Percentiles rank a stretch among this genome's conserved stretches.
Conservation (phyloP, 371 early-diverging fungal species). For the Blakeslea trispora region DNA sequence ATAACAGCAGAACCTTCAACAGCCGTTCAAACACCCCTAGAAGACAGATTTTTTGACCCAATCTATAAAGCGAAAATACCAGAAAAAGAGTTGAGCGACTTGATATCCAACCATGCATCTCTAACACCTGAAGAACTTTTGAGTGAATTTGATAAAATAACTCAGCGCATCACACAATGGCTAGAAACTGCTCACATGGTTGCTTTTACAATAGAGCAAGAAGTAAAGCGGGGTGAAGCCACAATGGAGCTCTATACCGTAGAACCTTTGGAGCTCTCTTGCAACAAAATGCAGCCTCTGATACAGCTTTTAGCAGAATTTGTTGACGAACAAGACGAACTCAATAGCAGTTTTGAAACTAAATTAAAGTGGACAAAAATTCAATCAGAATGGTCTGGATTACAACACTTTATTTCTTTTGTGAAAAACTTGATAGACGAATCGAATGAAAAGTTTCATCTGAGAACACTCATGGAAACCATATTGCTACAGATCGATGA, state of each 20-base stretch:
- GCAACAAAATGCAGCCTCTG: constrained; percentile 19
- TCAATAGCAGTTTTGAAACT: background rate
- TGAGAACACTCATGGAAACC: constrained; percentile 29
- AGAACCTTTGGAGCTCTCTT: constrained; percentile 17
- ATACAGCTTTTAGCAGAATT: constrained; percentile 23
- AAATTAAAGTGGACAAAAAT: constrained; percentile 36
- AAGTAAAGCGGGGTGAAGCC: constrained; percentile 28
- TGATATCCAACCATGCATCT: constrained; percentile 15
- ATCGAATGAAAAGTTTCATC: constrained; percentile 18
- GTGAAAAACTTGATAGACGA: constrained; percentile 29
- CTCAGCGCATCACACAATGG: constrained; percentile 32
- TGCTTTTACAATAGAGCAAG: constrained; percentile 41
- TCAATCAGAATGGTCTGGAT: constrained; percentile 52
- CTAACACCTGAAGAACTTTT: constrained; percentile 13
- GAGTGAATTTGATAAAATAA: constrained; percentile 22
- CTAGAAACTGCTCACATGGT: constrained; percentile 41
- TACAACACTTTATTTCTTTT: constrained; percentile 43
- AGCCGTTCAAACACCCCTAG: background rate
- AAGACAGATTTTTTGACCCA: constrained; percentile 10
- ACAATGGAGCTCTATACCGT: constrained; percentile 12
- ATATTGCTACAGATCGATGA: constrained; percentile 41
- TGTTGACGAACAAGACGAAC: constrained; percentile 7
- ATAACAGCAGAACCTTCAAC: constrained; percentile 1
- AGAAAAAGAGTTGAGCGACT: constrained; percentile 21
- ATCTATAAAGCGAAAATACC: constrained; percentile 17